phyloP scores from a whole-genome alignment of 306 rosid genomes.

The Prunus salicina region DNA sequence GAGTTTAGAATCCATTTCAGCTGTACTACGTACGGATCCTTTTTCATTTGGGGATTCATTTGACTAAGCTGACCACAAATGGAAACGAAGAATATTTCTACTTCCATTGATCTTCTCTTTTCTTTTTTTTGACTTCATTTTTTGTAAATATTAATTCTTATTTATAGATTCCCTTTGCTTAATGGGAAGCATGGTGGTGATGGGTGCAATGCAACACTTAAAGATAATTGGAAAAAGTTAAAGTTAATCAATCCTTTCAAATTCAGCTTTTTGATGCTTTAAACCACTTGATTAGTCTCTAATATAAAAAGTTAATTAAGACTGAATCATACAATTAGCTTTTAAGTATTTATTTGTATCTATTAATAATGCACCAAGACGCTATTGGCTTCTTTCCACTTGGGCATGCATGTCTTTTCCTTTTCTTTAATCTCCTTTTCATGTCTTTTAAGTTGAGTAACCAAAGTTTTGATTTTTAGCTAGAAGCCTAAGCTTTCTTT shows the following conservation, averaged over 20 bases:
- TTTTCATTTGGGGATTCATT: slow-evolving; percentile 31
- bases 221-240: background rate
- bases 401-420: background rate
- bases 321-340: background rate
- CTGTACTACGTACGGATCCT: slow-evolving; percentile 21
- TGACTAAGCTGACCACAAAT: slow-evolving; percentile 15
- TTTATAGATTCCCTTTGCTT: background rate
- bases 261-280: slow-evolving; percentile 17
- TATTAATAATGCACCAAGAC: background rate
- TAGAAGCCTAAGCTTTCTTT: background rate
- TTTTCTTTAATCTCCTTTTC: background rate
- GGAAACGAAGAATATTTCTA: slow-evolving; percentile 24
- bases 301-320: background rate
- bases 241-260: background rate
- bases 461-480: background rate
- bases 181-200: slow-evolving; percentile 5
- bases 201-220: background rate
- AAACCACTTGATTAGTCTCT: background rate
- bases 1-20: slow-evolving; percentile 13
- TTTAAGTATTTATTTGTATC: too few relatives aligned
- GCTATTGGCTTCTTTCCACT: slow-evolving; percentile 2
- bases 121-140: background rate
- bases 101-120: background rate
- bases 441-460: background rate
- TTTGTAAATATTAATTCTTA: background rate